These are phyloP conservation scores for Synchytrium microbalum DNA, from an alignment of 371 early-diverging fungal genomes.

Conservation along the genomic window DNA sequence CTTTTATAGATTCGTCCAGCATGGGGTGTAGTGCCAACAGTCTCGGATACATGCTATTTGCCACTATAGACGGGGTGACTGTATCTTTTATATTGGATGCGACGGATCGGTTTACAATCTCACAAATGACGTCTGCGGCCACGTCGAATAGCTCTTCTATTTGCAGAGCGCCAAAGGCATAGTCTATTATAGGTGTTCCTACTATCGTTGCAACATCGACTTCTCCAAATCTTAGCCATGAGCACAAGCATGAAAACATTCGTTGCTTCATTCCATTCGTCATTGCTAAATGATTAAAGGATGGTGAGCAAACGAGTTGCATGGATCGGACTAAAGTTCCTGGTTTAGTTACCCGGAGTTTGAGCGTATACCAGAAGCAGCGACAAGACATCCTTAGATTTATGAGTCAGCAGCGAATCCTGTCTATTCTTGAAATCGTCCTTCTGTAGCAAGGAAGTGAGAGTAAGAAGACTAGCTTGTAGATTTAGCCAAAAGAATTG, in stretches of 20 bases:
- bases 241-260: conserved; percentile 64
- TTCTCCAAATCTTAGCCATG: conserved; percentile 82
- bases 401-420: conserved; percentile 53
- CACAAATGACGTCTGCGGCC: conserved; percentile 74
- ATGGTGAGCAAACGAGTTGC: neutral
- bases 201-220: conserved; percentile 55
- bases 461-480: neutral
- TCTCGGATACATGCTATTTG: conserved; percentile 38
- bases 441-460: conserved; percentile 37
- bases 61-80: conserved; percentile 44
- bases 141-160: conserved; percentile 68
- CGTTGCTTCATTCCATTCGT: conserved; percentile 46
- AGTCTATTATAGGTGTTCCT: conserved; percentile 57
- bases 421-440: conserved; percentile 52
- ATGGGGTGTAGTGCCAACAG: conserved; percentile 36
- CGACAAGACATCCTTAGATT: conserved; percentile 54
- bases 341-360: conserved; percentile 42
- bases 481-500: neutral
- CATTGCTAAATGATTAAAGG: neutral
- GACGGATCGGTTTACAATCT: conserved; percentile 50
- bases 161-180: conserved; percentile 66
- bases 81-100: conserved; percentile 1
- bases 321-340: neutral
- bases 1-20: conserved; percentile 36
- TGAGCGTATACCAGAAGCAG: conserved; percentile 60